Evolutionary conservation across 257 asterid species (phyloP), one percentile per base, ranked within the genome.

Genomic region (Phtheirospermum japonicum): DNA sequence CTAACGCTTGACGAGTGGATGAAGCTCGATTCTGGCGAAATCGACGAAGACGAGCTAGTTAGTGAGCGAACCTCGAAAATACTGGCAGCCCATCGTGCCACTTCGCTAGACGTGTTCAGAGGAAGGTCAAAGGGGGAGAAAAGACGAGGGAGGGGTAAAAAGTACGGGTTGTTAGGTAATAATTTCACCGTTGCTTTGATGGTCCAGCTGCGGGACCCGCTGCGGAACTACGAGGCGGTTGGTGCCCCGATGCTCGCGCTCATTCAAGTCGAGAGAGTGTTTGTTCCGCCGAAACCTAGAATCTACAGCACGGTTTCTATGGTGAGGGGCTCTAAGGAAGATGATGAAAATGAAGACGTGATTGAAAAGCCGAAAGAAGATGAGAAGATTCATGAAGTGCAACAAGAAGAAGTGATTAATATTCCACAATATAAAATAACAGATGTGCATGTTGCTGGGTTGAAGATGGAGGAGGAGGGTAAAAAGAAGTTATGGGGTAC

Each of bases 211-310:
- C 95, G 95, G 46, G 97, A 93, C 78, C 99, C 99, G 45, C 61
- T 93, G 43, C 77, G 99, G 39, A 63, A 93, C 78, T 93, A 79
- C 57, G 99, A 93, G 75, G 80, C 92, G 3, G 97, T 93, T 65
- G 99, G 99, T 54, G 66, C 95, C 18, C 99, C 96, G 14, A 87
- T 89, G 99, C 99, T 93, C 46, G 92, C 96, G 39, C 88, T 93
- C 59, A 83, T 93, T 75, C 99, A 89, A 76, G 97, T 93, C 30
- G 99, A 93, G 85, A 77, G 97, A 57, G 89, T 85, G 50, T 87
- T 89, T 65, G 75, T 93, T 58, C 95, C 96, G 10, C 96, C 97
- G 53, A 93, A 87, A 71, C 97, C 96, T 31, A 93, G 64, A 79
- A 75, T 89, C 59, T 83, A 77, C 75, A 65, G 71, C 74, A 75